These are phyloP conservation scores for Agaricus subrufescens DNA, from an alignment of 768 basidiomycete species.

Conservation along the genomic window DNA sequence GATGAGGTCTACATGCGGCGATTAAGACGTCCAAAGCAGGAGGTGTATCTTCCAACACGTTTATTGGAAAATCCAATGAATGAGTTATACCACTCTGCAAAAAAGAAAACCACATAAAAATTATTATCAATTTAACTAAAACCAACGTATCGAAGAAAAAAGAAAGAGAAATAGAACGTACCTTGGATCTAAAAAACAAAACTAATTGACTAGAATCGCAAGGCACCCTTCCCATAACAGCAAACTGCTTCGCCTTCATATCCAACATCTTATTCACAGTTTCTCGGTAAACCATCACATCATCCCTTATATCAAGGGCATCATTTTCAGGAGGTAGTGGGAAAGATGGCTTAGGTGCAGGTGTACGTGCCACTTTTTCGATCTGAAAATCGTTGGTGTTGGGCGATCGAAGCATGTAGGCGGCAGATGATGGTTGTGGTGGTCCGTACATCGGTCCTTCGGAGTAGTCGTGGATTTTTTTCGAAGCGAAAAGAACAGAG, in stretches of 20 bases:
- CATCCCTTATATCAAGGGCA: constrained; percentile 37
- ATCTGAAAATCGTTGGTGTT: constrained; percentile 60
- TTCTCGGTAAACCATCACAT: constrained; percentile 44
- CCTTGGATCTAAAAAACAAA: constrained; percentile 79
- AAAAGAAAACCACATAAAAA: neutral
- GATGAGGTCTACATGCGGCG: constrained; percentile 66
- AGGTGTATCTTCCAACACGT: constrained; percentile 68
- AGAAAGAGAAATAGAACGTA: constrained; percentile 21
- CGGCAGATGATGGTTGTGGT: constrained; percentile 7
- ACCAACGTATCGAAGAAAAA: too few species aligned
- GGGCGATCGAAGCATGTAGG: constrained; percentile 26
- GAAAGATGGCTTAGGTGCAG: constrained; percentile 28
- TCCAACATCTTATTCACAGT: constrained; percentile 51
- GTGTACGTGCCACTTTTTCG: constrained; percentile 43
- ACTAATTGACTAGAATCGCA: constrained; percentile 63
- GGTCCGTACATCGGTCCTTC: constrained; percentile 11
- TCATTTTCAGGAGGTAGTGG: constrained; percentile 23
- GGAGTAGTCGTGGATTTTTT: neutral
- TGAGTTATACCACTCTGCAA: constrained; percentile 73
- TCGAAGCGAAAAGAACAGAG: neutral
- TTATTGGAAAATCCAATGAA: constrained; percentile 78
- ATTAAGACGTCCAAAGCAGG: constrained; percentile 78
- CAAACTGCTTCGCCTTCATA: constrained; percentile 59
- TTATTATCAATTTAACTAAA: neutral
- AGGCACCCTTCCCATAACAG: constrained; percentile 64